These are phyloP conservation scores for Daldinia eschscholtzii DNA, from an alignment of 2,329 filamentous ascomycete genomes.

Conservation along the genomic window DNA sequence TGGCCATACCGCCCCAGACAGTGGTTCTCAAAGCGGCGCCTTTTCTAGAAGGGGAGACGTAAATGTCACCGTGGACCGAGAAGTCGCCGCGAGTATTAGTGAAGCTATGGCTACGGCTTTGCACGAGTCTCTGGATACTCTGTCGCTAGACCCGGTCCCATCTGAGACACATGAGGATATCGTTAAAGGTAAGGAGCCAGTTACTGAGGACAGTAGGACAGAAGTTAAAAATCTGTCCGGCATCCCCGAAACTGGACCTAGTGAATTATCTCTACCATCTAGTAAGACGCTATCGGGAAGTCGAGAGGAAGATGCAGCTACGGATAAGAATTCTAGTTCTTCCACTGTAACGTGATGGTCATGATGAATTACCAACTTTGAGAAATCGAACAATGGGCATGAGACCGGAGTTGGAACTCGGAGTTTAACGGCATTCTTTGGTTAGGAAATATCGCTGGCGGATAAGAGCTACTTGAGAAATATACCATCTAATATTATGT, in stretches of 20 bases:
- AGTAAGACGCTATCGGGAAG: background rate
- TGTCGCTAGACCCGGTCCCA: conserved; percentile 26
- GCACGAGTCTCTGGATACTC: conserved; percentile 30
- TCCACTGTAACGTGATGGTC: conserved; percentile 10
- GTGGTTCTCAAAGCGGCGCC: conserved; percentile 6
- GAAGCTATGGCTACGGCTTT: conserved; percentile 52
- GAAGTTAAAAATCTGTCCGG: background rate
- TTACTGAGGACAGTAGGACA: conserved; percentile 24
- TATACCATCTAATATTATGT: conserved; percentile 14
- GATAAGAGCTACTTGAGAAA: background rate
- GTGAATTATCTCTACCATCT: conserved; percentile 1
- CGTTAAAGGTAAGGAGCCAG: conserved; percentile 47
- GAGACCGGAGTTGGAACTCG: conserved; percentile 17
- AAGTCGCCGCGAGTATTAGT: conserved; percentile 48
- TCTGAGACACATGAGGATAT: conserved; percentile 21
- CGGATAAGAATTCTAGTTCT: conserved; percentile 7
- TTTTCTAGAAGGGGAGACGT: conserved; percentile 9
- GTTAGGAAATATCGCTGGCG: conserved; percentile 1
- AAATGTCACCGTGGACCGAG: conserved; percentile 46
- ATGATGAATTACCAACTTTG: background rate
- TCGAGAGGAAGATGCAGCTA: background rate
- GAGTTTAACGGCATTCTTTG: background rate
- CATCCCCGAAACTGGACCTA: background rate
- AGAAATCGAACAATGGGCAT: background rate
- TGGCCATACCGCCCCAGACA: conserved; percentile 24